These are phyloP conservation scores for Suillus subalutaceus DNA, from an alignment of 768 basidiomycete genomes.

Conservation along the genomic window DNA sequence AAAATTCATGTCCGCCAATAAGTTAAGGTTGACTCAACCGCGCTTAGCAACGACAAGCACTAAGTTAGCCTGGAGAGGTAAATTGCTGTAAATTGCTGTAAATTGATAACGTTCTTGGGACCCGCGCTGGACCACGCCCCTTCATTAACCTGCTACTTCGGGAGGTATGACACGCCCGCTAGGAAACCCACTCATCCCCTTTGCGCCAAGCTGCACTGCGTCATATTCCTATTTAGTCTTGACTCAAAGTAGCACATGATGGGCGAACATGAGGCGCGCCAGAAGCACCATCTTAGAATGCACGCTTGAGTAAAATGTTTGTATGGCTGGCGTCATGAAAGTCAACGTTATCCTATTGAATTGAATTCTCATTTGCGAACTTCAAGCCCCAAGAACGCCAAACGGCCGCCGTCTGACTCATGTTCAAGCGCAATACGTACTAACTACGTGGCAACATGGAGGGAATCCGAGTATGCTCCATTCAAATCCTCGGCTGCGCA, in stretches of 20 bases:
- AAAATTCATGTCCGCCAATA: slow-evolving; percentile 4
- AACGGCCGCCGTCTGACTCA: not conserved
- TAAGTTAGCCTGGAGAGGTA: slow-evolving; percentile 1
- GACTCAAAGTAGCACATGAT: not conserved
- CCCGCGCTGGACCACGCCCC: slow-evolving; percentile 1
- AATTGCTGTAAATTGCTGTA: slow-evolving; percentile 8
- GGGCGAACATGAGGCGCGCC: slow-evolving; percentile 30
- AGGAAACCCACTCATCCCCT: slow-evolving; percentile 6
- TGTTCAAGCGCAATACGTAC: not conserved
- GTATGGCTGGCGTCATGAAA: not conserved
- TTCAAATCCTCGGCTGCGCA: slow-evolving; percentile 1
- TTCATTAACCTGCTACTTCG: slow-evolving; percentile 8
- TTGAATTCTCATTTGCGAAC: not conserved
- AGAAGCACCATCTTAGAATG: slow-evolving; percentile 23
- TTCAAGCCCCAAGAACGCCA: not conserved
- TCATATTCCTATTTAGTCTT: slow-evolving; percentile 1
- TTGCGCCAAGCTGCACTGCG: not conserved
- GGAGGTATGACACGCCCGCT: slow-evolving; percentile 4
- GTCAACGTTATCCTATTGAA: slow-evolving; percentile 1
- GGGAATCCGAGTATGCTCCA: not conserved
- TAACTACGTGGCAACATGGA: not conserved
- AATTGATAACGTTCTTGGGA: slow-evolving; percentile 8
- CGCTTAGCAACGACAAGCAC: slow-evolving; percentile 2
- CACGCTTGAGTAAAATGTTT: not conserved
- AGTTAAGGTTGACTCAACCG: slow-evolving; percentile 4